Base-by-base conservation (phyloP, 495 filamentous ascomycete species). In the Trichoderma gamsii region DNA sequence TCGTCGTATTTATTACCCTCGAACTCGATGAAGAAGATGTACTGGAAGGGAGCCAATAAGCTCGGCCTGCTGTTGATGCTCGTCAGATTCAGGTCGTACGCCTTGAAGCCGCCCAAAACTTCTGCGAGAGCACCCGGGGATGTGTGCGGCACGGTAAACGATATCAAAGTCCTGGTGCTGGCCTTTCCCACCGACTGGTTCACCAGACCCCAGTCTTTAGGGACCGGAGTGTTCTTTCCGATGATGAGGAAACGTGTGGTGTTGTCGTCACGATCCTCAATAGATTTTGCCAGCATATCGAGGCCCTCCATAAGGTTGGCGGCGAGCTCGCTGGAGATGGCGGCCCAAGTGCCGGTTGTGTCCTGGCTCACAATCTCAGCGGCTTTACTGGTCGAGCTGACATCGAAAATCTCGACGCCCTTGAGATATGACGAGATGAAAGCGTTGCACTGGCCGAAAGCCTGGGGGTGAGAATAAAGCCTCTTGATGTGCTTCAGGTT, bases 1-100 rank as follows among this genome's bases (percentile, higher is more conserved):
- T 84, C 85, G 51, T 81, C 75, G 43, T 74, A 69, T 51, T 74
- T 73, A 70, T 79, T 80, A 6, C 88, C 88, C 74, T 90, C 84
- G 74, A 96, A 92, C 80, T 98, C 95, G 25, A 97, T 89, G 76
- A 99, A 89, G 78, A 98, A 97, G 32, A 97, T 84, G 79, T 99
- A 99, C 74, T 94, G 87, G 89, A 96, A 98, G 38, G 89, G 85
- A 66, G 79, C 77, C 56, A 84, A 79, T 70, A 90, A 81, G 72
- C 90, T 94, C 16, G 95, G 95, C 70, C 96, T 78, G 68, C 90
- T 90, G 70, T 90, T 92, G 75, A 97, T 97, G 75, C 89, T 93
- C 16, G 94, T 97, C 44, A 99, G 80, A 75, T 97, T 97, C 59
- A 97, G 76, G 0, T 82, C 80, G 71, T 84, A 81, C 12, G 78